Conservation (phyloP, 352 stramenopile species). For the Globisporangium nunn region DNA sequence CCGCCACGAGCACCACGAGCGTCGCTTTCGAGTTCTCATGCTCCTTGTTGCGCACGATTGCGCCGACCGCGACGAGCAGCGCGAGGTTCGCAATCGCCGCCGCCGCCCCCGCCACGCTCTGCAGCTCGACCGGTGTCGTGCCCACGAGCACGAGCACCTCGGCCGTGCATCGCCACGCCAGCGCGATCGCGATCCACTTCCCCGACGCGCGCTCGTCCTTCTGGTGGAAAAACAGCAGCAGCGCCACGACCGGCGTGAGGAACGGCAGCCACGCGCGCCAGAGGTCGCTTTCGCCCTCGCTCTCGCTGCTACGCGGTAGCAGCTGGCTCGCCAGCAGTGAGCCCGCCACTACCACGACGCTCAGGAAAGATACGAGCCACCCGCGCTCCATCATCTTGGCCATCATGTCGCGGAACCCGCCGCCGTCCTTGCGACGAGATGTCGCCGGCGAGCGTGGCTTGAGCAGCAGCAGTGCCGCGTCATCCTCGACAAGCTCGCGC, state of each 20-base stretch:
- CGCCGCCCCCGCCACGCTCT: conserved; percentile 28
- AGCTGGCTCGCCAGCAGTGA: conserved; percentile 60
- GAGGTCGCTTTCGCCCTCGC: conserved; percentile 12
- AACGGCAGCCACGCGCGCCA: conserved; percentile 65
- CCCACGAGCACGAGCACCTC: conserved; percentile 67
- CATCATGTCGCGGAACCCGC: conserved; percentile 26
- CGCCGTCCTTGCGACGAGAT: conserved; percentile 7
- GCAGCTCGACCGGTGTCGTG: conserved; percentile 31
- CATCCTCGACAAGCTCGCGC: conserved; percentile 2
- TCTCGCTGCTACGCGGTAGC: conserved; percentile 18
- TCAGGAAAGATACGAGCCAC: conserved; percentile 60
- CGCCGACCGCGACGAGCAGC: conserved; percentile 38
- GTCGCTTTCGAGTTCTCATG: conserved; percentile 47
- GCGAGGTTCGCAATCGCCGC: conserved; percentile 46
- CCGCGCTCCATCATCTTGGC: conserved; percentile 46
- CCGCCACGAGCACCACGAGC: conserved; percentile 33
- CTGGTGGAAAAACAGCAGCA: conserved; percentile 74
- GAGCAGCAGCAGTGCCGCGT: conserved; percentile 21
- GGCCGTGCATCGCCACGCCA: conserved; percentile 66
- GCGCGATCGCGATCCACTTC: conserved; percentile 77
- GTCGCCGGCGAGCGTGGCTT: not conserved
- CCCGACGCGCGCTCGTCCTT: conserved; percentile 56
- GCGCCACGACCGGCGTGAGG: conserved; percentile 49
- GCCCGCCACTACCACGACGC: conserved; percentile 55
- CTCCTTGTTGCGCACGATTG: conserved; percentile 42